phyloP scores from a whole-genome alignment of 495 filamentous ascomycete species.

The Physcia stellaris region DNA sequence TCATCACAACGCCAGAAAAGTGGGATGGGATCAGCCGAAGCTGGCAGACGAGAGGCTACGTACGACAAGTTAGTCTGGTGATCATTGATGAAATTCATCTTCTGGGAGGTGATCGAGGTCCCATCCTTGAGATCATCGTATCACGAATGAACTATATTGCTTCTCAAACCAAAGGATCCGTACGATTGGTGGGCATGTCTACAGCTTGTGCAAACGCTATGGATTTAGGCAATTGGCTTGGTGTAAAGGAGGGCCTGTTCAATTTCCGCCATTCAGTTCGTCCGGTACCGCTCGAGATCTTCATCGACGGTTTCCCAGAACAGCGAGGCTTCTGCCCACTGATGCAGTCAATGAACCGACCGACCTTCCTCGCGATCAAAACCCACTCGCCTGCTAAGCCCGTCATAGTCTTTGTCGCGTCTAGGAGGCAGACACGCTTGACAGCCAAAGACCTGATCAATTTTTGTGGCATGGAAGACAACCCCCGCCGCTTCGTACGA shows the following conservation, averaged over 20 bases:
- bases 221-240: constrained; percentile 92
- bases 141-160: constrained; percentile 99
- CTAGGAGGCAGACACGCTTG: constrained; percentile 82
- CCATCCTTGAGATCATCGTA: constrained; percentile 97
- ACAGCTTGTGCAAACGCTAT: constrained; percentile 93
- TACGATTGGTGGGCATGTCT: constrained; percentile 92
- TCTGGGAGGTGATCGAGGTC: constrained; percentile 86
- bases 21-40: constrained; percentile 99
- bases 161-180: constrained; percentile 69
- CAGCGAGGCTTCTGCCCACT: constrained; percentile 90
- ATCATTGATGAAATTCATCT: constrained; percentile 99
- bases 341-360: constrained; percentile 98
- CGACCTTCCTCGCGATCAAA: constrained; percentile 93
- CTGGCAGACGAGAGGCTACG: constrained; percentile 95
- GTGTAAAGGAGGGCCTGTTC: constrained; percentile 91
- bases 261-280: constrained; percentile 98
- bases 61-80: constrained; percentile 86
- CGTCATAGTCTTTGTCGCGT: constrained; percentile 96
- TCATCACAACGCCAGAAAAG: constrained; percentile 97
- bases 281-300: constrained; percentile 88
- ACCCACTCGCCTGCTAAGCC: constrained; percentile 91
- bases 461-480: constrained; percentile 96
- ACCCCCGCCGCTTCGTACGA: constrained; percentile 77
- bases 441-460: constrained; percentile 95
- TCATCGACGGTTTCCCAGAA: constrained; percentile 94